Base-by-base conservation (phyloP, 2,329 filamentous ascomycete genomes). In the Pseudofabraea citricarpa region DNA sequence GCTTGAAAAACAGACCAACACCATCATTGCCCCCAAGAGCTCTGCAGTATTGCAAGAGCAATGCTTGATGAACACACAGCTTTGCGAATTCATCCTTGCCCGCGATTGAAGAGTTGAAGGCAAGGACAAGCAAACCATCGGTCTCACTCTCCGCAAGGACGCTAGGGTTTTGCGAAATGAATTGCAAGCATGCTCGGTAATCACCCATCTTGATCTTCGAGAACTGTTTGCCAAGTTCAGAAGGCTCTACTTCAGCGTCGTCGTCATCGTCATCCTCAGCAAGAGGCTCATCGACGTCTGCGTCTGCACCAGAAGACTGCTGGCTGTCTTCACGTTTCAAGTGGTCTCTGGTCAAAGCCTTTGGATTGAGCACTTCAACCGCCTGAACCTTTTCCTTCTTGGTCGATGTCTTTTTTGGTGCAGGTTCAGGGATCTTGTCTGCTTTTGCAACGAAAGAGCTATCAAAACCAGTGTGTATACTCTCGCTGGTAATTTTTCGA, bases 1-100 rank as follows among this genome's bases (percentile, higher is more conserved):
- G 85, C 69, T 93, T 95, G 77, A 98, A 98, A 74, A 98, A 98
- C 22, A 97, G 69, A 5, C 81, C 78, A 7, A 96, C 90, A 18
- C 91, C 91, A 57, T 97, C 89, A 52, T 80, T 81, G 48, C 91
- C 90, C 6, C 56, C 57, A 12, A 98, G 75, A 32, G 89, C 85
- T 8, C 91, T 81, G 68, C 93, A 98, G 71, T 98, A 98, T 64
- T 98, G 93, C 31, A 98, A 70, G 10, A 98, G 74, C 13, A 97
- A 74, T 3, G 86, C 91, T 63, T 97, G 90, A 66, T 98, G 93
- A 18, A 98, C 90, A 65, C 84, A 96, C 63, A 91, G 87, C 37
- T 83, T 79, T 4, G 88, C 82, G 53, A 85, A 79, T n/a, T 87
- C 84, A 43, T 85, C 79, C 52, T 87, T 80, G 44, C 80, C 79